Conservation (phyloP, 305 asterid species). For the Fraxinus baroniana region DNA sequence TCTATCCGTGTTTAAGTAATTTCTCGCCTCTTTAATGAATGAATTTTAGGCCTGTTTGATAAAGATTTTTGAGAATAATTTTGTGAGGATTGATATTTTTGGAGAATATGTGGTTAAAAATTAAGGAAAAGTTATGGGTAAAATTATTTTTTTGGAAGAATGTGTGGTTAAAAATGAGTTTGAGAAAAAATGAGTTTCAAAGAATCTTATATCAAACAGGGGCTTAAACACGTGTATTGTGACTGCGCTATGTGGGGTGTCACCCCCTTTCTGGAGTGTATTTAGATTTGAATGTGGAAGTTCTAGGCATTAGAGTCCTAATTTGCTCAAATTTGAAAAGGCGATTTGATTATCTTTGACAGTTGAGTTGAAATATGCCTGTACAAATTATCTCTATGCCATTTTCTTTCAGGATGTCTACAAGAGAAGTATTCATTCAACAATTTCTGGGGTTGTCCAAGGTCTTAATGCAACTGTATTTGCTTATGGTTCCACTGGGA, state of each 20-base stretch:
- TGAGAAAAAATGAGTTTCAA: too few relatives aligned
- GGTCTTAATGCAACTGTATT: slow-evolving; percentile 96
- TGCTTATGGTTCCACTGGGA: slow-evolving; percentile 98
- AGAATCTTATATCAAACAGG: not conserved
- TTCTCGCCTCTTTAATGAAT: not conserved
- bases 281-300: slow-evolving; percentile 9
- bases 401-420: slow-evolving; percentile 68
- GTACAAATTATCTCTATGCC: slow-evolving; percentile 19
- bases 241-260: not conserved
- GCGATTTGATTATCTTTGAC: slow-evolving; percentile 2
- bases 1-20: not conserved
- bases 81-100: not conserved
- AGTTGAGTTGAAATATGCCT: not conserved
- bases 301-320: slow-evolving; percentile 1
- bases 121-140: not conserved
- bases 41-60: not conserved
- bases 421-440: slow-evolving; percentile 58
- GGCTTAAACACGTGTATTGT: not conserved
- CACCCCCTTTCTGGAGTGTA: not conserved
- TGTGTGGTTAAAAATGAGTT: not conserved
- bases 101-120: not conserved
- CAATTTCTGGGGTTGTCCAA: slow-evolving; percentile 84
- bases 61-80: not conserved
- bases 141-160: not conserved
- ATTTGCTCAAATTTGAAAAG: slow-evolving; percentile 12